Conservation (phyloP, 805 yeast genomes). For the Yamadazyma scolyti region DNA sequence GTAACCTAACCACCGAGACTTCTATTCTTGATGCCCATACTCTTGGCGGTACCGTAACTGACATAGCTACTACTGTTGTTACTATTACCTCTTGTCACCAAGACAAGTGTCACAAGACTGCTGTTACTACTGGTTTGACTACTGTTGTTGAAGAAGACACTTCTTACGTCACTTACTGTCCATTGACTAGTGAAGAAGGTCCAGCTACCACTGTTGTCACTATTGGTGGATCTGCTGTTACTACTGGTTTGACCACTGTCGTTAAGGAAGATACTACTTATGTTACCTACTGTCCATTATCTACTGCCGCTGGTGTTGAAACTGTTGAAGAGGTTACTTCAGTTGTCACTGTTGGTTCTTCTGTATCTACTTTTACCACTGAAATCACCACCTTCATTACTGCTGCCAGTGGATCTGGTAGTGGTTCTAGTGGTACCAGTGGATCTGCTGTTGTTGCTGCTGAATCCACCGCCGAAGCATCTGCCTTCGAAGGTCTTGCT, state of each 20-base stretch:
- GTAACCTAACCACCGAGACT: conserved; percentile 6
- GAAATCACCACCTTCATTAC: no score
- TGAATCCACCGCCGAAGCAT: conserved; percentile 15
- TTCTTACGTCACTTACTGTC: conserved; percentile 30
- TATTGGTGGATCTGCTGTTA: conserved; percentile 25
- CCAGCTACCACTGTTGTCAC: conserved; percentile 29
- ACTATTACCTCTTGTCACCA: conserved; percentile 34
- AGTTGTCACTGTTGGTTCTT: no score
- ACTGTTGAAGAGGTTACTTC: conserved; percentile 15
- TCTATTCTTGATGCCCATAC: neutral
- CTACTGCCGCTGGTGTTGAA: conserved; percentile 11
- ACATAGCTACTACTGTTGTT: conserved; percentile 23
- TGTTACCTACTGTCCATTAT: conserved; percentile 20
- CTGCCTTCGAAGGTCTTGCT: conserved; percentile 12
- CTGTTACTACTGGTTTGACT: conserved; percentile 33
- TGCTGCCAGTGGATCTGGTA: conserved; percentile 1
- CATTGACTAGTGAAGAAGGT: conserved; percentile 14
- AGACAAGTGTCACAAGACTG: conserved; percentile 21
- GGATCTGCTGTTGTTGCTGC: conserved; percentile 31
- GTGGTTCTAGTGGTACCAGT: neutral
- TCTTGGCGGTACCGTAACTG: conserved; percentile 1
- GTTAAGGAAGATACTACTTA: conserved; percentile 16
- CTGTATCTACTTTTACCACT: no score
- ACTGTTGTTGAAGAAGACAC: conserved; percentile 26
- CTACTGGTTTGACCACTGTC: conserved; percentile 29